Conservation (phyloP, 2,329 filamentous ascomycete species). For the Xylaria hypoxylon region DNA sequence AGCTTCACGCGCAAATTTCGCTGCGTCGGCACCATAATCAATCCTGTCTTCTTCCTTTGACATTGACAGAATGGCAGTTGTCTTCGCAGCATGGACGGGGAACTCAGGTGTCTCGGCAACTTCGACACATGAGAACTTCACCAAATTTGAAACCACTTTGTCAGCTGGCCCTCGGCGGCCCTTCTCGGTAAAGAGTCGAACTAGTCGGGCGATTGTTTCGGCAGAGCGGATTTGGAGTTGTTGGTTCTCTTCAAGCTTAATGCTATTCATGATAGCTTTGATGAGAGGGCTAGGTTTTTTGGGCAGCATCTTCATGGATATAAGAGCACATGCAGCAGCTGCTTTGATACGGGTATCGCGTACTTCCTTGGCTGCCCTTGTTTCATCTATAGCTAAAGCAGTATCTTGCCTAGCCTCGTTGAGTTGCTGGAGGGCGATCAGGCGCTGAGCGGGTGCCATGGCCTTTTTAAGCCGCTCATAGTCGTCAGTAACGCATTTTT, state of each 20-base stretch:
- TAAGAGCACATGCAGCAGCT: slow-evolving; percentile 85
- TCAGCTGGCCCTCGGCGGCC: slow-evolving; percentile 88
- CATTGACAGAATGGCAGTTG: slow-evolving; percentile 86
- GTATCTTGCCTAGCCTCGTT: slow-evolving; percentile 80
- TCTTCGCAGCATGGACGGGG: slow-evolving; percentile 81
- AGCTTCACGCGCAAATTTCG: slow-evolving; percentile 88
- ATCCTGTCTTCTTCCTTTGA: slow-evolving; percentile 97
- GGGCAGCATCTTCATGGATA: slow-evolving; percentile 86
- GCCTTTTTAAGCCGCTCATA: slow-evolving; percentile 89
- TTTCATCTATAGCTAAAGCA: slow-evolving; percentile 79
- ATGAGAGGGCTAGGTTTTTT: slow-evolving; percentile 95
- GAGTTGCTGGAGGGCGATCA: slow-evolving; percentile 84
- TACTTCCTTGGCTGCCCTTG: slow-evolving; percentile 79
- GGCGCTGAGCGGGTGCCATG: slow-evolving; percentile 87
- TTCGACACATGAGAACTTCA: slow-evolving; percentile 98
- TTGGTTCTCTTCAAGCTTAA: slow-evolving; percentile 93
- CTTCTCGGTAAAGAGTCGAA: slow-evolving; percentile 85
- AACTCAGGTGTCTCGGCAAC: slow-evolving; percentile 98
- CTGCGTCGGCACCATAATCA: slow-evolving; percentile 86
- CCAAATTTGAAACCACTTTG: slow-evolving; percentile 94
- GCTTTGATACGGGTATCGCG: slow-evolving; percentile 89
- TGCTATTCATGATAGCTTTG: slow-evolving; percentile 97
- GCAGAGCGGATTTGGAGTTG: slow-evolving; percentile 90
- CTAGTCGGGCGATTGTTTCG: slow-evolving; percentile 82
- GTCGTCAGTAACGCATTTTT: slow-evolving; percentile 86